These are phyloP conservation scores for Casuarina cunninghamiana DNA, from an alignment of 306 rosid genomes.

Conservation along the genomic window DNA sequence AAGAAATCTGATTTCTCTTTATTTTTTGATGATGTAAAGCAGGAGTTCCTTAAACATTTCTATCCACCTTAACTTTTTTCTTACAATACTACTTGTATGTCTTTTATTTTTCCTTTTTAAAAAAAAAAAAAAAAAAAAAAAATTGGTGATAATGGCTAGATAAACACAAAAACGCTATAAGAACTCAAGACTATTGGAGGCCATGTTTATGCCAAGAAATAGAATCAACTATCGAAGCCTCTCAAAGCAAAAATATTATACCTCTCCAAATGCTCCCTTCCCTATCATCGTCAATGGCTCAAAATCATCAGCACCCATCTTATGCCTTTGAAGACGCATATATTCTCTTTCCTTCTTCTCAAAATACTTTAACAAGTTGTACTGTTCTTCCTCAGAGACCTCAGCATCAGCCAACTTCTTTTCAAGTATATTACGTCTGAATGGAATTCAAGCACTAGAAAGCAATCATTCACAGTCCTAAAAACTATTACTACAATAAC, in stretches of 20 bases:
- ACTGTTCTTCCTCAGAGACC: slow-evolving; percentile 98
- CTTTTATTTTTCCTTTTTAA: neutral
- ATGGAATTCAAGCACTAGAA: slow-evolving; percentile 17
- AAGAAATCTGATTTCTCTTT: neutral
- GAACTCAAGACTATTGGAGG: neutral
- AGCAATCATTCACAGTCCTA: slow-evolving; percentile 15
- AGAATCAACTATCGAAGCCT: slow-evolving; percentile 13
- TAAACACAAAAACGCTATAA: neutral
- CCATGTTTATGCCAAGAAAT: neutral
- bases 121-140: neutral
- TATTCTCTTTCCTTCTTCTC: slow-evolving; percentile 98
- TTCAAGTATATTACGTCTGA: slow-evolving; percentile 88
- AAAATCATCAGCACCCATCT: slow-evolving; percentile 99
- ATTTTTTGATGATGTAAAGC: neutral
- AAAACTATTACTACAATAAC: slow-evolving; percentile 5
- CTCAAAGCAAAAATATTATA: slow-evolving; percentile 36
- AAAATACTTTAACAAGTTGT: slow-evolving; percentile 81
- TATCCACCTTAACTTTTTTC: neutral
- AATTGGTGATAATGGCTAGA: neutral
- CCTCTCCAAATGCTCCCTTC: slow-evolving; percentile 99
- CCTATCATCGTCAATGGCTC: slow-evolving; percentile 97
- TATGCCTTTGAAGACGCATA: slow-evolving; percentile 99
- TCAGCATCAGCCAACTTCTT: slow-evolving; percentile 96
- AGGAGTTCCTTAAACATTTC: neutral
- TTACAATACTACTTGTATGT: neutral